phyloP scores from a whole-genome alignment of 352 stramenopile species.

The Globisporangium parvum region DNA sequence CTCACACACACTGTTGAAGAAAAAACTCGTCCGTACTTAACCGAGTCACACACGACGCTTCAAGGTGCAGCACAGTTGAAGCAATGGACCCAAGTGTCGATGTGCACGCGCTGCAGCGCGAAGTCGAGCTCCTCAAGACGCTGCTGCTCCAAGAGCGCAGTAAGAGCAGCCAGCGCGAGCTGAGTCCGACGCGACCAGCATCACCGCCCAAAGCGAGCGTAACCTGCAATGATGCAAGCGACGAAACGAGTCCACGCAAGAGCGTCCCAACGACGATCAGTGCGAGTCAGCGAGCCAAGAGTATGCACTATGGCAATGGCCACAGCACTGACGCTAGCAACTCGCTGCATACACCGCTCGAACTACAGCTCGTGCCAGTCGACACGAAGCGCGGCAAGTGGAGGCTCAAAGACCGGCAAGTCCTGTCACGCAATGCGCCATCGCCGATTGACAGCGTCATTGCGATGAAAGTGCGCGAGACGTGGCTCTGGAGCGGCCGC shows the following conservation, averaged over 20 bases:
- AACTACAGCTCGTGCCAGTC: conserved; percentile 34
- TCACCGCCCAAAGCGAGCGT: conserved; percentile 5
- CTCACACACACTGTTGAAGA: no score
- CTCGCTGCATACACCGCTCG: conserved; percentile 1
- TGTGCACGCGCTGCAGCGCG: conserved; percentile 39
- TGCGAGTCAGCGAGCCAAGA: not conserved
- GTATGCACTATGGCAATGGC: conserved; percentile 2
- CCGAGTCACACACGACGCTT: no score
- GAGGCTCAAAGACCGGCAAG: conserved; percentile 54
- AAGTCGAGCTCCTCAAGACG: conserved; percentile 43
- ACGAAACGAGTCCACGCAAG: not conserved
- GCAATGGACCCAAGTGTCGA: conserved; percentile 13
- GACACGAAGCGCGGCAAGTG: conserved; percentile 54
- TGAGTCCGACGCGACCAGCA: conserved; percentile 7
- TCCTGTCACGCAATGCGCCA: conserved; percentile 34
- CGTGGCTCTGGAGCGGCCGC: conserved; percentile 57
- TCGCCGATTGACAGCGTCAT: conserved; percentile 22
- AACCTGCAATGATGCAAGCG: not conserved
- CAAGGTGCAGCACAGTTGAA: not conserved
- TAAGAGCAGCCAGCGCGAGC: conserved; percentile 16
- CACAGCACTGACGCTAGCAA: conserved; percentile 3
- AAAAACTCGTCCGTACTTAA: no score
- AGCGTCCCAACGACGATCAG: not conserved
- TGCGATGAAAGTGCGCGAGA: conserved; percentile 55
- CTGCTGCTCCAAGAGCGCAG: conserved; percentile 38